Percentiles rank a stretch among this genome's conserved stretches.
Conservation (phyloP, 176 grass and related monocot species). For the Carex pumila region DNA sequence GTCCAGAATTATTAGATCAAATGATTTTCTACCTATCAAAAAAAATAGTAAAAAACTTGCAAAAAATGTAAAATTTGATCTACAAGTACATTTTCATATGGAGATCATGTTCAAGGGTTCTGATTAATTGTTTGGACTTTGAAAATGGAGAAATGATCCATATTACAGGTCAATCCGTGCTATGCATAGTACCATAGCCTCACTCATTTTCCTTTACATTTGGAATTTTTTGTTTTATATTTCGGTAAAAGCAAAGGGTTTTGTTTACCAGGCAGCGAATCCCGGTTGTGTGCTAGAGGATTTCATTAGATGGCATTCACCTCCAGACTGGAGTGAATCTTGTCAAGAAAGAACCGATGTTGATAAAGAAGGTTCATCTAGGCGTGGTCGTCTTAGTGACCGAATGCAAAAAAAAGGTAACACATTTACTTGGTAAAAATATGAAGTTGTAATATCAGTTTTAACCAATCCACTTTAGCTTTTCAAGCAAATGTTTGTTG, state of each 20-base stretch:
- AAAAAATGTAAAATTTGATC: too few species aligned
- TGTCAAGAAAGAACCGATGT: slow-evolving; percentile 23
- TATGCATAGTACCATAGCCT: too few species aligned
- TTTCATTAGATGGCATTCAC: slow-evolving; percentile 95
- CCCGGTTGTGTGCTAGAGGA: slow-evolving; percentile 96
- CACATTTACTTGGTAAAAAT: background rate
- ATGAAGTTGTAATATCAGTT: background rate
- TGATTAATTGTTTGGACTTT: too few species aligned
- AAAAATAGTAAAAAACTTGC: too few species aligned
- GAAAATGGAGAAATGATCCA: too few species aligned
- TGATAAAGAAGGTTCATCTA: slow-evolving; percentile 74
- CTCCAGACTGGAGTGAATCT: slow-evolving; percentile 88
- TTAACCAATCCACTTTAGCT: background rate
- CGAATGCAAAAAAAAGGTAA: slow-evolving; percentile 96
- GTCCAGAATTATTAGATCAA: too few species aligned
- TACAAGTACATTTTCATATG: too few species aligned
- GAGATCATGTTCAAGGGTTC: too few species aligned
- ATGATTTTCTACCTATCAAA: too few species aligned
- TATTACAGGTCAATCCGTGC: too few species aligned
- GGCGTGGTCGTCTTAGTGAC: slow-evolving; percentile 65
- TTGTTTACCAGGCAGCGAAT: slow-evolving; percentile 69
- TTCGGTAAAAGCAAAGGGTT: slow-evolving; percentile 19
- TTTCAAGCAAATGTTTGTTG: background rate
- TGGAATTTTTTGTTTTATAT: background rate
- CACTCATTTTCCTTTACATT: background rate